A percentile compares a stretch with the other conserved stretches of the same genome.
Evolutionary conservation across 495 filamentous ascomycete species (phyloP).

Genomic region (Penicillium macrosclerotiorum): DNA sequence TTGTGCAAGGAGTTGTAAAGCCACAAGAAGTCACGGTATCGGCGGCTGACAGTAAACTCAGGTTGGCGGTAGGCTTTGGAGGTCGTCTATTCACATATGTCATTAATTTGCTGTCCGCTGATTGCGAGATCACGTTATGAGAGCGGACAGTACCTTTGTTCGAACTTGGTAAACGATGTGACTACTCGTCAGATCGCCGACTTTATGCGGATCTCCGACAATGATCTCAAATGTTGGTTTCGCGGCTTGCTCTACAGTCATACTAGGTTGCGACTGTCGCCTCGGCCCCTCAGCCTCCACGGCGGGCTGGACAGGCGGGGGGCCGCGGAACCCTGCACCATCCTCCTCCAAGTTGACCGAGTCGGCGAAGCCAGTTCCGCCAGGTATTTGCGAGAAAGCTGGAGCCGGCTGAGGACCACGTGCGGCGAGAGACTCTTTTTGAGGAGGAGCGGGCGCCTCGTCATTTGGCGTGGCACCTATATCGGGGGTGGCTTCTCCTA

Average conservation of each 20-base stretch:
- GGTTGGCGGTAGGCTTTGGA: constrained; percentile 91
- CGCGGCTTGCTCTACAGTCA: constrained; percentile 85
- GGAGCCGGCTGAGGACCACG: constrained; percentile 56
- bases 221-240: constrained; percentile 89
- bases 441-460: constrained; percentile 80
- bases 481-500: constrained; percentile 58
- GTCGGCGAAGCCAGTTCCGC: constrained; percentile 54
- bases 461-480: constrained; percentile 46
- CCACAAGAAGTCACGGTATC: constrained; percentile 97
- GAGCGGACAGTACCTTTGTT: constrained; percentile 66
- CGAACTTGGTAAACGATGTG: constrained; percentile 96
- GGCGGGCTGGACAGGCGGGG: constrained; percentile 74
- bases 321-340: constrained; percentile 59
- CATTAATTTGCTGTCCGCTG: no score
- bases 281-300: constrained; percentile 40
- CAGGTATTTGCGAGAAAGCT: constrained; percentile 46
- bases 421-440: constrained; percentile 72
- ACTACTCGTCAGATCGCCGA: constrained; percentile 92
- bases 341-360: constrained; percentile 64
- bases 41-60: constrained; percentile 86
- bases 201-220: constrained; percentile 96
- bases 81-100: constrained; percentile 61
- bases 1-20: constrained; percentile 90
- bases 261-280: constrained; percentile 71
- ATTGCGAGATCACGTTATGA: no score